Percentiles rank a stretch among this genome's conserved stretches.
Conservation (phyloP, 306 rosid species). For the Prunus dulcis region DNA sequence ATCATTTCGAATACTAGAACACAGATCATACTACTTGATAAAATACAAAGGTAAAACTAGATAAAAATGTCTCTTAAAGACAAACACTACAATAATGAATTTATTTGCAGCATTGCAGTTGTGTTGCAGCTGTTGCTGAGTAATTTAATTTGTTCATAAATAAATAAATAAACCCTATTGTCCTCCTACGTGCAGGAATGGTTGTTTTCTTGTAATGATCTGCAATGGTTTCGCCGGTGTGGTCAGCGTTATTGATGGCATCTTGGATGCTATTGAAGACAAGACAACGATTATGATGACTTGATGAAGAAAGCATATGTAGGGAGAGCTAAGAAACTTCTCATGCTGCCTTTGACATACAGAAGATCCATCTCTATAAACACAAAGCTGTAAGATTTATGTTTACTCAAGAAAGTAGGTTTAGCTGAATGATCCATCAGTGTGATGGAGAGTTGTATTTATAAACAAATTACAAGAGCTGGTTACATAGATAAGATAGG, state of each 20-base stretch:
- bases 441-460: too few species aligned
- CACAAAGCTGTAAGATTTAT: not conserved
- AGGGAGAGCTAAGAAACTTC: slow-evolving; percentile 56
- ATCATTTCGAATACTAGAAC: not conserved
- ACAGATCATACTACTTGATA: not conserved
- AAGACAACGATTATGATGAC: slow-evolving; percentile 70
- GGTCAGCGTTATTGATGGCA: slow-evolving; percentile 64
- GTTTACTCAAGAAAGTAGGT: too few species aligned
- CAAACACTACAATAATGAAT: not conserved
- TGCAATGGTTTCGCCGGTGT: slow-evolving; percentile 48
- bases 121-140: not conserved
- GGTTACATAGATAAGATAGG: too few species aligned
- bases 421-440: too few species aligned
- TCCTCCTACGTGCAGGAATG: too few species aligned
- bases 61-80: not conserved
- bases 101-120: not conserved
- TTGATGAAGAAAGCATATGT: slow-evolving; percentile 76
- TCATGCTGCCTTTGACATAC: slow-evolving; percentile 63
- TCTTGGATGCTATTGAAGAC: slow-evolving; percentile 61
- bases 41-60: not conserved
- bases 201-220: not conserved
- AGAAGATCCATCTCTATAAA: slow-evolving; percentile 43
- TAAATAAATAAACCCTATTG: too few species aligned
- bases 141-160: too few species aligned
- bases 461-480: too few species aligned